Evolutionary conservation across 495 filamentous ascomycete genomes (phyloP).

Genomic region (Aspergillus kassunensis): DNA sequence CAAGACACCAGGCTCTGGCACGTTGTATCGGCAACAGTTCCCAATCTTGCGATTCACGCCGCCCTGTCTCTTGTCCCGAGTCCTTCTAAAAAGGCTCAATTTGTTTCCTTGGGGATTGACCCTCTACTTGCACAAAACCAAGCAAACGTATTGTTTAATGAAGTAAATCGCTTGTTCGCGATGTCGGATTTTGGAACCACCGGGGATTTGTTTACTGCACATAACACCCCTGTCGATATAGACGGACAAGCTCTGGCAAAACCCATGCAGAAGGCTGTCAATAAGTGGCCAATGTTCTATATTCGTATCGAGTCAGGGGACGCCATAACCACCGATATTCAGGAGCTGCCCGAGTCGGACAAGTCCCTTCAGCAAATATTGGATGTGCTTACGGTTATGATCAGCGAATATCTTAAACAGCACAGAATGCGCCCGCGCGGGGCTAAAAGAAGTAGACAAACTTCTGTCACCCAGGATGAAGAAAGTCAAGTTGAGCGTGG

Average conservation of each 20-base stretch:
- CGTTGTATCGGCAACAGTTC: conserved; percentile 58
- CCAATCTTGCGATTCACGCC: conserved; percentile 57
- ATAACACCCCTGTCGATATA: not conserved
- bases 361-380: conserved; percentile 48
- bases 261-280: conserved; percentile 58
- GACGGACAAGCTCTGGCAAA: conserved; percentile 30
- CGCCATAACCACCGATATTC: conserved; percentile 11
- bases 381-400: conserved; percentile 59
- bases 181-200: conserved; percentile 72
- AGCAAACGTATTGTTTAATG: conserved; percentile 68
- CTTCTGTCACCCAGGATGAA: not conserved
- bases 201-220: conserved; percentile 25
- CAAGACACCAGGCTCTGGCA: conserved; percentile 58
- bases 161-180: conserved; percentile 73
- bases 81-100: conserved; percentile 70
- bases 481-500: not conserved
- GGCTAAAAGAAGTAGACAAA: conserved; percentile 17
- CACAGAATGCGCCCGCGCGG: conserved; percentile 56
- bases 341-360: conserved; percentile 39
- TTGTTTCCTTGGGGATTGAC: conserved; percentile 68
- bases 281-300: conserved; percentile 90
- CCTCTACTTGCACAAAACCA: conserved; percentile 49
- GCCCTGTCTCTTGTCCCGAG: conserved; percentile 66
- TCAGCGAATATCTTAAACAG: conserved; percentile 64
- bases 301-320: conserved; percentile 55